Evolutionary conservation across 805 yeast genomes (phyloP), one percentile per base, ranked within the genome.

Genomic region (Saccharomycopsis javanensis): DNA sequence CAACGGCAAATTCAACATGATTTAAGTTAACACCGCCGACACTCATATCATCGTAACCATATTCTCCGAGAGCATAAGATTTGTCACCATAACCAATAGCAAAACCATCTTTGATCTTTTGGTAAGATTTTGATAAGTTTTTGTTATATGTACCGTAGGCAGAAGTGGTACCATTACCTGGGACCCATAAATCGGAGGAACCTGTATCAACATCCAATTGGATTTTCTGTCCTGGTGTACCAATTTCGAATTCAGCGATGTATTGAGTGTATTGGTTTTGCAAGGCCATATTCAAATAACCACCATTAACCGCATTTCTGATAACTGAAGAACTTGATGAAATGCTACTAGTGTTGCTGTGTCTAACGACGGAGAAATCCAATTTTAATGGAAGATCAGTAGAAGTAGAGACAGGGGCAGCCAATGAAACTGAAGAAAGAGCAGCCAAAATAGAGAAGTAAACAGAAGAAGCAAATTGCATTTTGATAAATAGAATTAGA

Each of bases 11-110:
- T 38, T 51, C 53, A 27, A 55, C 55, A 20, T 51, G 42, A 10
- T 42, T 53, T 11, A 55, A 28, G 34, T 45, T 34, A 23, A 52
- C 51, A 13, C 65, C 61, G 15, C 58, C 61, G 37, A 62, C n/a
- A 11, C 34, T 34, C 34, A 62, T 46, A 34, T 42, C 55, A 35
- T 58, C 61, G 8, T 42, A 48, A 20, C 51, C 61, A 80, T 82
- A 83, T 15, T 62, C 60, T 13, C 87, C 88, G 11, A 65, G 62
- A 13, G 82, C 82, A 57, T 69, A 74, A 8, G 75, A 67, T 20
- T 73, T 72, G 62, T 80, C 84, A 13, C 75, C 76, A 64, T 81
- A 81, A 52, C 66, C 60, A 58, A 77, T 75, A 45, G 59, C 62
- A 59, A 75, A 77, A 13, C 68, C 61, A 27, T 55, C 57, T 0